Base-by-base conservation (phyloP, 208 protist species). In the Leishmania arabica region DNA sequence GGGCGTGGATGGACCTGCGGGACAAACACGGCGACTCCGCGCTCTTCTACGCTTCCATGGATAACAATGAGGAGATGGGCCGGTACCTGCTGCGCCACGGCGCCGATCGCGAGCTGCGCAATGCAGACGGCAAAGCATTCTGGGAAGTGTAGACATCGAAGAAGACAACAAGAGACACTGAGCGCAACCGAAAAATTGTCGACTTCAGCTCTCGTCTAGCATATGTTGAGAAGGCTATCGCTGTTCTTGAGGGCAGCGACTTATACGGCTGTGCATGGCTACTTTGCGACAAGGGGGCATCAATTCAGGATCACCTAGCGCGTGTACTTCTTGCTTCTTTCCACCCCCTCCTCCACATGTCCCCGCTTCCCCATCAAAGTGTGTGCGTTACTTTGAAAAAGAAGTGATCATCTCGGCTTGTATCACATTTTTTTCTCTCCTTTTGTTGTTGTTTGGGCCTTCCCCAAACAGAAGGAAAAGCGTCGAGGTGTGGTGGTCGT, bases 1-100 rank as follows among this genome's bases (percentile, higher is more conserved):
- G 86, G 45, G 86, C 83, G n/a, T 97, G 91, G 86, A 88, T 98
- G 78, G 91, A 98, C 80, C 49, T 94, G 42, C 94, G 95, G 66
- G 94, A 98, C 85, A 80, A 78, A 21, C 89, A 86, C 56, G 95
- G 95, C 21, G 91, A 98, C 78, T 96, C 94, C 6, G 93, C 94
- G 11, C 84, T 98, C 34, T 97, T 97, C 86, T 98, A 98, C 81
- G 95, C 95, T 2, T 96, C 94, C 9, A 91, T 92, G 89, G 95
- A 98, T 54, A 95, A 98, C 78, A 97, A 98, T 70, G 93, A 97
- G 75, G 95, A 98, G 73, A 68, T 98, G 2, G 95, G 95, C 1
- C 84, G 89, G 34, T 96, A 90, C 75, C 81, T 98, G 49, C 79
- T 98, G 54, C 94, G 89, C 58, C 90, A 95, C 73, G 95, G 94